Base-by-base conservation (phyloP, 805 yeast genomes). In the Saturnispora serradocipensis region DNA sequence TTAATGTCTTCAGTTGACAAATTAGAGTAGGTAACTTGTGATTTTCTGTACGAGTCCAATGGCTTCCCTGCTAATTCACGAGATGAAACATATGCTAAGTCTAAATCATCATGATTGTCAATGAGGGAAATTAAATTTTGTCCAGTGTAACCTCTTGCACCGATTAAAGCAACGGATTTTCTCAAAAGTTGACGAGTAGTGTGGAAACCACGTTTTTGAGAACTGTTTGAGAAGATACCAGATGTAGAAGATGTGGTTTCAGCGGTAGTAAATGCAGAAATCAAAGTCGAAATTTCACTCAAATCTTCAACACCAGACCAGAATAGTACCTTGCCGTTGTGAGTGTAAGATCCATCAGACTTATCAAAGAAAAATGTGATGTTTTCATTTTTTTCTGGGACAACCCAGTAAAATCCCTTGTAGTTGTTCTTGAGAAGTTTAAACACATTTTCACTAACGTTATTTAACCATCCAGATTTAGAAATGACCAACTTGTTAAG, bases 141-240 rank as follows among this genome's bases (percentile, higher is more conserved):
- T 35, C 99, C 99, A 18, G 97, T 91, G 71, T 78, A 88, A 30
- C 99, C 99, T 72, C 99, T 84, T 42, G 99, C 99, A 60, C 99
- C 99, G 65, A 93, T 91, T 61, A 93, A 77, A 1, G 97, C 99
- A 46, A 93, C 89, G 58, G 80, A 81, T 35, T 55, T 56, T 8
- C 46, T 35, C 16, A 45, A 39, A 43, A 44, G 42, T 5, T 27
- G 46, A 46, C 54, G 44, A 3, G 61, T 61, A 24, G 65, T 58
- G 38, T 66, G 61, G 53, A 56, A 60, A 38, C 62, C 52, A 61
- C 70, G 56, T 1, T 61, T 53, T 57, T 59, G 67, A 9, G 54
- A 50, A 18, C 16, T 38, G n/a, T 78, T 68, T 43, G 78, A 75
- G 58, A 78, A 75, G 0, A 76, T 75, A 67, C 16, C 79, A 15